Percentiles rank a stretch among this genome's conserved stretches.
phyloP scores from a whole-genome alignment of 106 monocot genomes.

The Allium cepa region DNA sequence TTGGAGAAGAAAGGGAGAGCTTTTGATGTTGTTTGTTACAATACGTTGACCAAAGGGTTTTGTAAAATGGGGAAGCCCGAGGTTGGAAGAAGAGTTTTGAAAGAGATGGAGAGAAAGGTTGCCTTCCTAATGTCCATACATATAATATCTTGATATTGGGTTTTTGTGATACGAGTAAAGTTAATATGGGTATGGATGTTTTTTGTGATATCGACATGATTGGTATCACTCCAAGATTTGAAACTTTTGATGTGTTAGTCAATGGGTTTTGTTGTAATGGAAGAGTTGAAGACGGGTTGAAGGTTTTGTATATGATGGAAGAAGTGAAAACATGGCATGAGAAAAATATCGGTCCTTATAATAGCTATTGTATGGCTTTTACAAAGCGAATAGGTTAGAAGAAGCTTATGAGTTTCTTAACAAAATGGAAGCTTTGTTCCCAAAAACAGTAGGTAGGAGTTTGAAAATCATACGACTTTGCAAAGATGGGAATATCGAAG shows the following conservation, averaged over 20 bases:
- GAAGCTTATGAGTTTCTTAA: slow-evolving; percentile 51
- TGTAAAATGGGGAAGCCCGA: slow-evolving; percentile 38
- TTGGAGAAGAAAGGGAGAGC: slow-evolving; percentile 50
- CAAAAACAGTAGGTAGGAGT: slow-evolving; percentile 39
- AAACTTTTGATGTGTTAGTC: slow-evolving; percentile 50
- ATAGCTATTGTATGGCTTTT: slow-evolving; percentile 69
- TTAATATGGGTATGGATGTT: slow-evolving; percentile 40
- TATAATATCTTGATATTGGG: slow-evolving; percentile 54
- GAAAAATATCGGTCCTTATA: slow-evolving; percentile 47
- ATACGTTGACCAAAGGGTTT: slow-evolving; percentile 59
- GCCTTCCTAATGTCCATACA: slow-evolving; percentile 53
- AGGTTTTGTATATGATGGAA: slow-evolving; percentile 47
- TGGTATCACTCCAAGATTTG: slow-evolving; percentile 38
- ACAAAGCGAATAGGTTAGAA: slow-evolving; percentile 33
- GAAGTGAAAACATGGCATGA: slow-evolving; percentile 21
- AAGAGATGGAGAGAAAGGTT: slow-evolving; percentile 69
- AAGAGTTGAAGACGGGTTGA: slow-evolving; percentile 54
- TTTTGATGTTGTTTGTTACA: slow-evolving; percentile 53
- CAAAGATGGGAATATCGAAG: slow-evolving; percentile 18
- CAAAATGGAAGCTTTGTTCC: slow-evolving; percentile 42
- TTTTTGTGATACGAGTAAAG: slow-evolving; percentile 27
- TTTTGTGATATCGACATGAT: slow-evolving; percentile 45
- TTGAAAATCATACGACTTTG: slow-evolving; percentile 35
- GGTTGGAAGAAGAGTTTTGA: slow-evolving; percentile 35
- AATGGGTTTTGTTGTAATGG: slow-evolving; percentile 48